Evolutionary conservation across 1,284 basidiomycete genomes (phyloP).

Genomic region (Moesziomyces aphidis): DNA sequence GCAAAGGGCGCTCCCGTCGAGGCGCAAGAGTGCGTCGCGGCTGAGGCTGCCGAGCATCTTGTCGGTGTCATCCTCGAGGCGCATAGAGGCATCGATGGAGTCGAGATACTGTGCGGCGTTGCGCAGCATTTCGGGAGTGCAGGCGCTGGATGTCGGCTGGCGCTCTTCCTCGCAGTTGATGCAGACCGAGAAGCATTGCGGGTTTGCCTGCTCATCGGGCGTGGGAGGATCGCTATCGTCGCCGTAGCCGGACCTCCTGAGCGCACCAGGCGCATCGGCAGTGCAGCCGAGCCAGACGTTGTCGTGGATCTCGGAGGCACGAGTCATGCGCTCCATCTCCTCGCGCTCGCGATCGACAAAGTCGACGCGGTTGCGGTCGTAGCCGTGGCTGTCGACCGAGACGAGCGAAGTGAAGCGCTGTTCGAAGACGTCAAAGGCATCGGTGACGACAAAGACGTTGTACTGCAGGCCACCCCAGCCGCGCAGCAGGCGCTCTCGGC

Average conservation of each 20-base stretch:
- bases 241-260: slow-evolving; percentile 7
- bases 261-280: slow-evolving; percentile 45
- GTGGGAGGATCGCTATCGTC: slow-evolving; percentile 39
- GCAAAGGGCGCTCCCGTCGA: slow-evolving; percentile 9
- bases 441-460: slow-evolving; percentile 85
- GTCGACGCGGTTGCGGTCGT: slow-evolving; percentile 69
- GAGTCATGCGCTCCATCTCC: slow-evolving; percentile 88
- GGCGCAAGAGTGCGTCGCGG: slow-evolving; percentile 71
- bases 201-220: slow-evolving; percentile 72
- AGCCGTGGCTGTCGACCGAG: slow-evolving; percentile 71
- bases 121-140: slow-evolving; percentile 70
- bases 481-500: slow-evolving; percentile 71
- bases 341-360: slow-evolving; percentile 78
- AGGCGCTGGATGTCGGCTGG: slow-evolving; percentile 69
- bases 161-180: slow-evolving; percentile 81
- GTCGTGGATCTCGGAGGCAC: slow-evolving; percentile 80
- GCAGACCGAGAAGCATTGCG: slow-evolving; percentile 81
- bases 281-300: slow-evolving; percentile 71
- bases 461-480: slow-evolving; percentile 76
- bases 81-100: slow-evolving; percentile 74
- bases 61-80: slow-evolving; percentile 72
- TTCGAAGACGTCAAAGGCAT: slow-evolving; percentile 73
- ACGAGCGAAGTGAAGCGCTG: slow-evolving; percentile 71
- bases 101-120: slow-evolving; percentile 71
- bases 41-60: slow-evolving; percentile 74